phyloP scores from a whole-genome alignment of 495 filamentous ascomycete species.

The Penicillium angulare region DNA sequence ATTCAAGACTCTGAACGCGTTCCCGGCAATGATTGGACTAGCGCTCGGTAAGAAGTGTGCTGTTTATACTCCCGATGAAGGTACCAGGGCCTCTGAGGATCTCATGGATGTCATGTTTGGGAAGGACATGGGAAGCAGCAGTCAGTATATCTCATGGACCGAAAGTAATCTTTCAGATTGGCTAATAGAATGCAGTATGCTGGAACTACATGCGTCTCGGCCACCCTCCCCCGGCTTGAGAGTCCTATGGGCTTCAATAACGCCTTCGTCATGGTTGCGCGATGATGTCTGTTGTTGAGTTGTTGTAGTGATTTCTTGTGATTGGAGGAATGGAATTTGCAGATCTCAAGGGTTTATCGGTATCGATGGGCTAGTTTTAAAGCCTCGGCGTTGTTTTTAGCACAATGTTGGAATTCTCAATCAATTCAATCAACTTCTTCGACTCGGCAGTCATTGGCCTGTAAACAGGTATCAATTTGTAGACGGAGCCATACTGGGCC shows the following conservation, averaged over 20 bases:
- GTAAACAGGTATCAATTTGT: too few relatives aligned
- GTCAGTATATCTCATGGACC: conserved; percentile 20
- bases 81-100: conserved; percentile 54
- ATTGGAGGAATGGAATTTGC: too few relatives aligned
- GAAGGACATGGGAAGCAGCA: conserved; percentile 62
- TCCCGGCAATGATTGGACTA: conserved; percentile 63
- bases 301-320: too few relatives aligned
- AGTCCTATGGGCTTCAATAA: background rate
- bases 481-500: background rate
- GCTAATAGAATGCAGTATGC: conserved; percentile 44
- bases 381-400: too few relatives aligned
- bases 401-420: too few relatives aligned
- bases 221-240: conserved; percentile 23
- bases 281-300: background rate
- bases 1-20: conserved; percentile 44
- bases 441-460: too few relatives aligned
- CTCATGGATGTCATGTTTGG: conserved; percentile 61
- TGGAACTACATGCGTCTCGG: conserved; percentile 55
- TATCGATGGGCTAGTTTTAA: too few relatives aligned
- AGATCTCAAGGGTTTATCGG: too few relatives aligned
- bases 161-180: background rate
- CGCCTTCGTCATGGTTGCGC: background rate
- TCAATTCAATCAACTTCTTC: too few relatives aligned
- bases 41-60: conserved; percentile 65
- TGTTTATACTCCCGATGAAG: conserved; percentile 51